Evolutionary conservation across 148 eudicot genomes (phyloP).

Genomic region (Bassia scoparia): DNA sequence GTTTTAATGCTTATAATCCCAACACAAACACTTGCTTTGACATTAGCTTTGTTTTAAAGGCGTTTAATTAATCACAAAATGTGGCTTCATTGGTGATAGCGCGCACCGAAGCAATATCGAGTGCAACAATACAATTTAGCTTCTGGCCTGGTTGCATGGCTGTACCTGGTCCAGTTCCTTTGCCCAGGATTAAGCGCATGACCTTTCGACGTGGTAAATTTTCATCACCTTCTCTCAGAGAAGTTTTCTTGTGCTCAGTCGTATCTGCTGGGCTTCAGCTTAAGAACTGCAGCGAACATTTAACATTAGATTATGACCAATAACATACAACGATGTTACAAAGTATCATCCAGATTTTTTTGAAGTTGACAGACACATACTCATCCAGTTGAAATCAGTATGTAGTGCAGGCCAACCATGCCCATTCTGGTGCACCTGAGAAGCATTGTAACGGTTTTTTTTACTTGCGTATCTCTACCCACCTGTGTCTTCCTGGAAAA

Average conservation of each 20-base stretch:
- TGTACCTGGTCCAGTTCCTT: slow-evolving; percentile 96
- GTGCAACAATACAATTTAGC: slow-evolving; percentile 24
- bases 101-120: background rate
- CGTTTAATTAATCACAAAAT: too few relatives aligned
- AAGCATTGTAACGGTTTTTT: slow-evolving; percentile 89
- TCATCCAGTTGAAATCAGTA: slow-evolving; percentile 92
- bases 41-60: too few relatives aligned
- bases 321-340: background rate
- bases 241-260: slow-evolving; percentile 89
- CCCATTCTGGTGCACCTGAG: slow-evolving; percentile 99
- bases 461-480: slow-evolving; percentile 97
- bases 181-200: slow-evolving; percentile 86
- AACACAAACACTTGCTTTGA: slow-evolving; percentile 6
- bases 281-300: slow-evolving; percentile 51
- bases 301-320: background rate
- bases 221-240: slow-evolving; percentile 84
- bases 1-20: background rate
- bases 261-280: slow-evolving; percentile 84
- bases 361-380: slow-evolving; percentile 35
- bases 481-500: too few relatives aligned
- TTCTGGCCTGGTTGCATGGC: slow-evolving; percentile 76
- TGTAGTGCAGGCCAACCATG: slow-evolving; percentile 95
- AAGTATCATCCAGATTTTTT: background rate
- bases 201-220: slow-evolving; percentile 98
- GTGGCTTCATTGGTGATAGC: background rate